phyloP scores from a whole-genome alignment of 2,329 filamentous ascomycete genomes.

The Fusarium sp. region DNA sequence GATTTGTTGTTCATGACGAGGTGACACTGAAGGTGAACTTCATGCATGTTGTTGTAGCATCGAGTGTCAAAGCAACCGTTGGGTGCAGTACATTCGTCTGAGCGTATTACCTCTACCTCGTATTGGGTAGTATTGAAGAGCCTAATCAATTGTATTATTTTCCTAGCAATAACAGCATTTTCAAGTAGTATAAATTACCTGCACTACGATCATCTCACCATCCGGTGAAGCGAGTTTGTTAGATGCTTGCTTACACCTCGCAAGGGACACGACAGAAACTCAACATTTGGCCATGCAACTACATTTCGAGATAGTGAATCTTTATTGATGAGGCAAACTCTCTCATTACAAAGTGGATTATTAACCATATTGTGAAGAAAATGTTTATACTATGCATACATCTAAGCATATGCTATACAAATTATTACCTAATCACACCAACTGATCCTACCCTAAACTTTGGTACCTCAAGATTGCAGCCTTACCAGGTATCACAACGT shows the following conservation, averaged over 20 bases:
- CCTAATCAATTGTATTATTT: neutral
- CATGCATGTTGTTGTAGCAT: neutral
- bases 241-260: neutral
- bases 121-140: neutral
- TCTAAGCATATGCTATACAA: neutral
- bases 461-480: neutral
- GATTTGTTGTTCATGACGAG: neutral
- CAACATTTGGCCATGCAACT: neutral
- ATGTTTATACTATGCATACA: neutral
- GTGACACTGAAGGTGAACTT: neutral
- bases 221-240: neutral
- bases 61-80: neutral
- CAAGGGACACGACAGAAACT: neutral
- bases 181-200: neutral
- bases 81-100: neutral
- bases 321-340: neutral
- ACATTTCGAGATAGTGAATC: neutral
- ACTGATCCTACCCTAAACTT: slow-evolving; percentile 12
- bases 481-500: slow-evolving; percentile 4
- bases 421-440: slow-evolving; percentile 23
- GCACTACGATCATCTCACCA: neutral
- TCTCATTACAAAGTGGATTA: neutral
- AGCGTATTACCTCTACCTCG: neutral
- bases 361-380: neutral
- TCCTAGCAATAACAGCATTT: neutral